phyloP scores from a whole-genome alignment of 352 stramenopile species.

The Hyaloperonospora arabidopsidis region DNA sequence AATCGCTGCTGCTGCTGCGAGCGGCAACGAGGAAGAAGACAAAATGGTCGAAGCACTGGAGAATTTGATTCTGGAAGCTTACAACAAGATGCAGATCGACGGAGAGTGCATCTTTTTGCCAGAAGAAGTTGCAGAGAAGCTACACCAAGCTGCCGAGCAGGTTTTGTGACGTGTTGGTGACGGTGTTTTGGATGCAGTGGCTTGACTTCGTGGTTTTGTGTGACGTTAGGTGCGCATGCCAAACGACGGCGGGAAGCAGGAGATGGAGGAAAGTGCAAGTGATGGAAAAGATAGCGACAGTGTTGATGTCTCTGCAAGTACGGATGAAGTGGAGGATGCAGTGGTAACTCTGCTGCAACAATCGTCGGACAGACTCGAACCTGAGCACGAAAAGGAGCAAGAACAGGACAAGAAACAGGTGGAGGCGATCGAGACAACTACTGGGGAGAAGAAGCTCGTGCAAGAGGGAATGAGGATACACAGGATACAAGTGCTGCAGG shows the following conservation, averaged over 20 bases:
- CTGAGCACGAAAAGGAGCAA: constrained; percentile 28
- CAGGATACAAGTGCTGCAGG: constrained; percentile 16
- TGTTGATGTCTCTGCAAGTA: constrained; percentile 5
- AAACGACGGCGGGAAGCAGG: constrained; percentile 16
- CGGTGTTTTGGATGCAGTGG: neutral
- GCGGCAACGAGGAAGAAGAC: constrained; percentile 13
- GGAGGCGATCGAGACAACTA: constrained; percentile 3
- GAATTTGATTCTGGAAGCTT: constrained; percentile 70
- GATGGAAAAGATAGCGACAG: constrained; percentile 19
- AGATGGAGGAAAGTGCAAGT: constrained; percentile 16
- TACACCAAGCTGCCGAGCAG: constrained; percentile 49
- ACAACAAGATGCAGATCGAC: constrained; percentile 80
- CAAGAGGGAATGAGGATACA: constrained; percentile 12
- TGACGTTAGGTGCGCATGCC: constrained; percentile 11
- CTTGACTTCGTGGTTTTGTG: constrained; percentile 14
- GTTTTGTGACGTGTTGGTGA: constrained; percentile 26
- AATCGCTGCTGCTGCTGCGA: constrained; percentile 5
- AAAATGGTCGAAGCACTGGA: constrained; percentile 45
- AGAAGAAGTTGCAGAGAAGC: constrained; percentile 52
- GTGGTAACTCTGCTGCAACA: constrained; percentile 10
- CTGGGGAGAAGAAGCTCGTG: constrained; percentile 8
- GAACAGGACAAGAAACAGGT: constrained; percentile 10
- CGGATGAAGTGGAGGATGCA: constrained; percentile 4
- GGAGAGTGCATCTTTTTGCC: constrained; percentile 74
- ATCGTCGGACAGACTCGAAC: constrained; percentile 18